These are phyloP conservation scores for Chytriomyces sp. DNA, from an alignment of 192 early-diverging fungal genomes.

Conservation along the genomic window DNA sequence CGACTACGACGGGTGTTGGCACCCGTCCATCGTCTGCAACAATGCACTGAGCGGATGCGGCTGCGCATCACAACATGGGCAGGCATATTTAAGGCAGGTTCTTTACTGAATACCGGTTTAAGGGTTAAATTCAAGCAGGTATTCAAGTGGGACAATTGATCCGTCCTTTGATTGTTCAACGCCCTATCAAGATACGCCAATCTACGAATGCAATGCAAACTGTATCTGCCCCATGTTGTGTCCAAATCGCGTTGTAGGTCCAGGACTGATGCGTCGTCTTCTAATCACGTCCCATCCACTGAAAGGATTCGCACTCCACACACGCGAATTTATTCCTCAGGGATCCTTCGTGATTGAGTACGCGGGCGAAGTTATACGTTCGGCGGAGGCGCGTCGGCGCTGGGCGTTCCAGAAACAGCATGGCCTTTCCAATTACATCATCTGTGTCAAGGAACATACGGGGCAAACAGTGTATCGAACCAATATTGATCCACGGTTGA, in stretches of 20 bases:
- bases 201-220: conserved; percentile 45
- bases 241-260: conserved; percentile 38
- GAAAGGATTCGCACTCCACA: conserved; percentile 29
- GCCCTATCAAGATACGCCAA: conserved; percentile 10
- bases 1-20: conserved; percentile 6
- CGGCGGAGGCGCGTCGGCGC: conserved; percentile 34
- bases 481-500: conserved; percentile 39
- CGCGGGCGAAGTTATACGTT: conserved; percentile 40
- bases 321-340: background rate
- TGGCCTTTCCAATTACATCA: conserved; percentile 32
- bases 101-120: background rate
- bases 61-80: conserved; percentile 2
- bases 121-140: background rate
- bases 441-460: conserved; percentile 39
- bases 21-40: background rate
- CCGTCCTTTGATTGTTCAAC: background rate
- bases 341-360: conserved; percentile 41
- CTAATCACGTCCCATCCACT: background rate
- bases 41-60: background rate
- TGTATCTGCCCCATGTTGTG: conserved; percentile 39
- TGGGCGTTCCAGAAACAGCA: conserved; percentile 25
- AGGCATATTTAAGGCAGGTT: conserved; percentile 4
- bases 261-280: conserved; percentile 4
- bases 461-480: conserved; percentile 27
- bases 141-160: conserved; percentile 2